phyloP scores from a whole-genome alignment of 768 basidiomycete genomes.

The Termitomyces bulborhizus region DNA sequence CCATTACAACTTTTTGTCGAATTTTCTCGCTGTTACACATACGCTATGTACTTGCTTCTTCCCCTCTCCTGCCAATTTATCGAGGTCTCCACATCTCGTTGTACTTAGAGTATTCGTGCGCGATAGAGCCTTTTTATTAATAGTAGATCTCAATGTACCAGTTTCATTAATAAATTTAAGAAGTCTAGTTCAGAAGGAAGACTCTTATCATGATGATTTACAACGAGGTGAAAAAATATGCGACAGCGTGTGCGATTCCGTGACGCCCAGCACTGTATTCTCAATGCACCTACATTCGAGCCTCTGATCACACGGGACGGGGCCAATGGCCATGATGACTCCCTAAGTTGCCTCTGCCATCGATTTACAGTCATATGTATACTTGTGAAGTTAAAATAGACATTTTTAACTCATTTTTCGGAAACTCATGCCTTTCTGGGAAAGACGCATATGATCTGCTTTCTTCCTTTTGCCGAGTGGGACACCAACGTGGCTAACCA shows the following conservation, averaged over 20 bases:
- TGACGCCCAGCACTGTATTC: no score
- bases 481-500: background rate
- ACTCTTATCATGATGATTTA: background rate
- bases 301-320: background rate
- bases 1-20: background rate
- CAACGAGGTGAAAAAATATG: no score
- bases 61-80: background rate
- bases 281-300: no score
- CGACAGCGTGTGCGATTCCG: background rate
- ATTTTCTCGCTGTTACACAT: background rate
- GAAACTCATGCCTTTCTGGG: background rate
- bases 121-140: slow-evolving; percentile 9
- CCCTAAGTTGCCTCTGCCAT: background rate
- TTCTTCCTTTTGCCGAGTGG: no score
- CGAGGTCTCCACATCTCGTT: slow-evolving; percentile 2
- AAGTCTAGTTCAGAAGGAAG: background rate
- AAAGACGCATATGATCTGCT: background rate
- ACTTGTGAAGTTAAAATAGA: background rate
- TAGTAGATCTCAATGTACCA: slow-evolving; percentile 2
- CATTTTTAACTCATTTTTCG: background rate
- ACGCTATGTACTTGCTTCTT: slow-evolving; percentile 8
- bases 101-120: slow-evolving; percentile 6
- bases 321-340: background rate
- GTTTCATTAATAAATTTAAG: background rate
- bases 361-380: background rate